Percentiles rank a stretch among this genome's conserved stretches.
Conservation (phyloP, 176 grass and related monocot species). For the Alloteropsis semialata region DNA sequence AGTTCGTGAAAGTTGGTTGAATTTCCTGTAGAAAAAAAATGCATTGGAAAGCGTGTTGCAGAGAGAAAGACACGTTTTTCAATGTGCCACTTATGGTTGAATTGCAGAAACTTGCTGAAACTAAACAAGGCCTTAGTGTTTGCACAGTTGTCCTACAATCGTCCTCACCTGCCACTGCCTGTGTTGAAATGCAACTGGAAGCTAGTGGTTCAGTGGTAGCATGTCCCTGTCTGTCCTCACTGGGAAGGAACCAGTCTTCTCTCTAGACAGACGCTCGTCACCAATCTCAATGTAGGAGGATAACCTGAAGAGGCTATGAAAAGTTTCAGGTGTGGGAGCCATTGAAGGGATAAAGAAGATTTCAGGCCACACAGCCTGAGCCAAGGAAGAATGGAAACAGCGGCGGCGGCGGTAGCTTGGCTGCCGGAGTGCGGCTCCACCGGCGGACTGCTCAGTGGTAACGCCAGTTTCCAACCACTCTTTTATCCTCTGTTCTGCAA, state of each 20-base stretch:
- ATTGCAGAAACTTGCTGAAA: no score
- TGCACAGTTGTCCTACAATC: not conserved
- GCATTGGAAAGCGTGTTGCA: no score
- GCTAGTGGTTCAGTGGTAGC: not conserved
- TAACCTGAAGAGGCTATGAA: not conserved
- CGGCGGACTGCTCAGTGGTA: slow-evolving; percentile 20
- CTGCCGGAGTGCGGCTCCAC: slow-evolving; percentile 16
- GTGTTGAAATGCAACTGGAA: not conserved
- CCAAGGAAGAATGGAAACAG: slow-evolving; percentile 32
- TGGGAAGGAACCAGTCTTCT: not conserved
- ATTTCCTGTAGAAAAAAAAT: no score
- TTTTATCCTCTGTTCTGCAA: not conserved
- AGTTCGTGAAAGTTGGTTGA: no score
- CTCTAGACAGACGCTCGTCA: not conserved
- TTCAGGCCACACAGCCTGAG: slow-evolving; percentile 27
- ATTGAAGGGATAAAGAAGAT: slow-evolving; percentile 19
- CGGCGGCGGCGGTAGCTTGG: slow-evolving; percentile 10
- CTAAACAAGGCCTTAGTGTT: no score
- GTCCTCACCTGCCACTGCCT: not conserved
- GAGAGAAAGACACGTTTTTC: no score
- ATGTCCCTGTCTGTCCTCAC: slow-evolving; percentile 7
- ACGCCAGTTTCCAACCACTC: not conserved
- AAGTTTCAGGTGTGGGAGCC: not conserved
- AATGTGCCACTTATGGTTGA: no score
- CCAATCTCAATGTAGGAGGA: slow-evolving; percentile 37